These are phyloP conservation scores for Voacanga thouarsii DNA, from an alignment of 257 asterid genomes.

Conservation along the genomic window DNA sequence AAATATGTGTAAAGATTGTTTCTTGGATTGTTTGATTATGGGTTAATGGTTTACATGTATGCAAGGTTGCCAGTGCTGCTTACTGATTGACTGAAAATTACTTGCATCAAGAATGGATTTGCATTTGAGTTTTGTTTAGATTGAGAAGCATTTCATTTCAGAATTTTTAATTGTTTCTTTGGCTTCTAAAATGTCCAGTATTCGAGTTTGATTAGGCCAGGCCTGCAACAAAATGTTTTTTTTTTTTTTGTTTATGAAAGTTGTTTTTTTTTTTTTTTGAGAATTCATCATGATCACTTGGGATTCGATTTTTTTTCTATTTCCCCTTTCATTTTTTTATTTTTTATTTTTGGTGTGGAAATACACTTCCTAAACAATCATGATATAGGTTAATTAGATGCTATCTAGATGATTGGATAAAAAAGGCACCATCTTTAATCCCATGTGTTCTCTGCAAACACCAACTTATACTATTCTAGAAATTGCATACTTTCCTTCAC, in stretches of 20 bases:
- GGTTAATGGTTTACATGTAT: background rate
- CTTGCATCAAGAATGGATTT: background rate
- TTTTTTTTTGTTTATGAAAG: no score
- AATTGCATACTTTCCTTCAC: background rate
- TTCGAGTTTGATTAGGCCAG: background rate
- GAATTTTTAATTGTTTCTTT: background rate
- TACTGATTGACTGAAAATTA: background rate
- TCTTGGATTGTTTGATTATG: background rate
- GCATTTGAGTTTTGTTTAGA: background rate
- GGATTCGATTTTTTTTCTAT: no score
- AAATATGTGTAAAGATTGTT: background rate
- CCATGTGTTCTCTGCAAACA: background rate
- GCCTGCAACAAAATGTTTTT: background rate
- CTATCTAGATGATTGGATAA: background rate
- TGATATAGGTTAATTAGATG: background rate
- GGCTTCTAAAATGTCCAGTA: background rate
- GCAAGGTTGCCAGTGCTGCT: background rate
- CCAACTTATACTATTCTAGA: background rate
- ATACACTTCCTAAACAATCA: no score
- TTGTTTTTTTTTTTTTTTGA: no score
- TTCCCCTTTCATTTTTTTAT: no score
- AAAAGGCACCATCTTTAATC: constrained; percentile 13
- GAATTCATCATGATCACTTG: no score
- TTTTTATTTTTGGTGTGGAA: background rate
- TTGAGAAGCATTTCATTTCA: background rate